Evolutionary conservation across 129 eudicot species (phyloP).

Genomic region (Artemisia argyi): DNA sequence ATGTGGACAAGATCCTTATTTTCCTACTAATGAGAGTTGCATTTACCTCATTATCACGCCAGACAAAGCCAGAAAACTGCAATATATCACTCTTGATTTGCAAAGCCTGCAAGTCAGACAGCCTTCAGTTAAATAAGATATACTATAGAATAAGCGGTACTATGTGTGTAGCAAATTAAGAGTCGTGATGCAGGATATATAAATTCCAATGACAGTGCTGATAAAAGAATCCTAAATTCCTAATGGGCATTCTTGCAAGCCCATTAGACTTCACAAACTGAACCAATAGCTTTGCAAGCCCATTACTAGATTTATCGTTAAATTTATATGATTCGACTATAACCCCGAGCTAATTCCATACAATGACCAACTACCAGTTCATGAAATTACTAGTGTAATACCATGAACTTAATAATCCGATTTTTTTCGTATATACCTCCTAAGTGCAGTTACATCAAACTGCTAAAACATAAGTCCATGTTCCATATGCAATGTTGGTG

Average conservation of each 20-base stretch:
- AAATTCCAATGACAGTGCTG: background rate
- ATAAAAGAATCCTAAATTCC: slow-evolving; percentile 14
- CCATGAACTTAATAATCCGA: slow-evolving; percentile 2
- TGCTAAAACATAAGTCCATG: background rate
- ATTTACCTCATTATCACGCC: slow-evolving; percentile 81
- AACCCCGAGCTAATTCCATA: background rate
- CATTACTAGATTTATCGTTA: background rate
- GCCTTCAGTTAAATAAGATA: slow-evolving; percentile 9
- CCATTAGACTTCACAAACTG: background rate
- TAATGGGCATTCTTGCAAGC: background rate
- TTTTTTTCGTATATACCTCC: slow-evolving; percentile 1
- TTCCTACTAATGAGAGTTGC: background rate
- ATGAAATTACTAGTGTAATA: background rate
- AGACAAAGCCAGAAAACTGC: slow-evolving; percentile 90
- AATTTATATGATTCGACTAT: background rate
- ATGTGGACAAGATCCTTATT: slow-evolving; percentile 1
- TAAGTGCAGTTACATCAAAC: background rate
- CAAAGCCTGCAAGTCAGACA: slow-evolving; percentile 62
- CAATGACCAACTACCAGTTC: background rate
- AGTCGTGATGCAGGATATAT: slow-evolving; percentile 9
- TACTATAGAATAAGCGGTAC: background rate
- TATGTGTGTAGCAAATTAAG: slow-evolving; percentile 9
- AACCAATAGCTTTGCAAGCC: background rate
- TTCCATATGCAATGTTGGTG: background rate
- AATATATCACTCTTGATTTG: slow-evolving; percentile 69